Evolutionary conservation across 2,329 filamentous ascomycete species (phyloP).

Genomic region (Scytalidium sp.): DNA sequence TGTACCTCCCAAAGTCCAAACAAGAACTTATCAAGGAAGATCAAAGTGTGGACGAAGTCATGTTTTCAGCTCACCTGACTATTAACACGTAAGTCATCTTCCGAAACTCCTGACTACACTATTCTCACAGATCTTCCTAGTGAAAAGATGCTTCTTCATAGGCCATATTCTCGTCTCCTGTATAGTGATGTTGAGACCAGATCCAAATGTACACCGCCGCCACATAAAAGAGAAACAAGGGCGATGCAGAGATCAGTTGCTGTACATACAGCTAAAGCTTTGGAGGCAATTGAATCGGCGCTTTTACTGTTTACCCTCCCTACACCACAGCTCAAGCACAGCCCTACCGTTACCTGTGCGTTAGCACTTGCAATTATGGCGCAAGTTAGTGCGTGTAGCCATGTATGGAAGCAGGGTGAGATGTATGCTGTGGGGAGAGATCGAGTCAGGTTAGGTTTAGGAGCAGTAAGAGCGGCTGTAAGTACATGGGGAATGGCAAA

Average conservation of each 20-base stretch:
- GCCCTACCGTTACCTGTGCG: constrained; percentile 54
- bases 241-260: constrained; percentile 39
- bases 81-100: constrained; percentile 24
- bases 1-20: constrained; percentile 35
- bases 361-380: constrained; percentile 55
- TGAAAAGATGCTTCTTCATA: constrained; percentile 47
- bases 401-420: constrained; percentile 37
- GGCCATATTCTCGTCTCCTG: constrained; percentile 49
- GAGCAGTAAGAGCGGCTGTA: constrained; percentile 52
- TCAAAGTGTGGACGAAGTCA: constrained; percentile 32
- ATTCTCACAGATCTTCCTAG: background rate
- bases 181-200: constrained; percentile 10
- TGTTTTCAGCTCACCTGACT: constrained; percentile 31
- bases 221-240: constrained; percentile 35
- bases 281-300: constrained; percentile 57
- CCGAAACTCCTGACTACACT: too few species aligned
- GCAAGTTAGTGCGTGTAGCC: constrained; percentile 58
- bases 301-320: constrained; percentile 52
- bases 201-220: constrained; percentile 24
- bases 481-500: constrained; percentile 55
- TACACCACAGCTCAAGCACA: constrained; percentile 50
- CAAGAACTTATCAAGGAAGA: constrained; percentile 31
- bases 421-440: constrained; percentile 44
- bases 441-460: constrained; percentile 55
- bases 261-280: constrained; percentile 58